A percentile compares a stretch with the other conserved stretches of the same genome.
These are phyloP conservation scores for Hypoxylon sp. DNA, from an alignment of 2,329 filamentous ascomycete species.

Conservation along the genomic window DNA sequence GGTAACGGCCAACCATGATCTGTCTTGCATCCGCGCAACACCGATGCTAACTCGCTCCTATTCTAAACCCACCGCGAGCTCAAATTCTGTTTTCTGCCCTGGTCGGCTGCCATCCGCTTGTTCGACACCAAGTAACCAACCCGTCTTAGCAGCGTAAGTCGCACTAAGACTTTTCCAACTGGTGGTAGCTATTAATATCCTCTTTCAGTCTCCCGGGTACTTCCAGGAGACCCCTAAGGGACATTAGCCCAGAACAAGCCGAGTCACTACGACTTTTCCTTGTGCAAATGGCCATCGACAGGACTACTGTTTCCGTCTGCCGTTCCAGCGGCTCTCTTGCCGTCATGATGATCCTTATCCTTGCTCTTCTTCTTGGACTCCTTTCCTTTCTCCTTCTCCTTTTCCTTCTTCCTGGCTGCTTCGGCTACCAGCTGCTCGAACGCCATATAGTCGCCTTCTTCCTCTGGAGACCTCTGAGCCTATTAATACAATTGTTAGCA, in stretches of 20 bases:
- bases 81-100: not conserved
- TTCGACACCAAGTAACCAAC: not conserved
- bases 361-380: constrained; percentile 75
- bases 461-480: constrained; percentile 90
- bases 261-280: constrained; percentile 40
- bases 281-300: constrained; percentile 26
- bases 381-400: constrained; percentile 68
- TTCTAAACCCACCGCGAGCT: not conserved
- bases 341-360: constrained; percentile 8
- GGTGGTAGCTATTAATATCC: not conserved
- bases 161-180: not conserved
- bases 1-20: constrained; percentile 1
- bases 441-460: constrained; percentile 98
- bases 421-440: constrained; percentile 99
- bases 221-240: not conserved
- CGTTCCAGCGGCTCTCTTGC: constrained; percentile 46
- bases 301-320: constrained; percentile 37
- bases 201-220: not conserved
- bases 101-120: not conserved
- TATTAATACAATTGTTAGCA: constrained; percentile 56
- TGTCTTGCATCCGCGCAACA: constrained; percentile 2
- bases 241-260: not conserved
- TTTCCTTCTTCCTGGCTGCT: constrained; percentile 93
- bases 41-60: not conserved
- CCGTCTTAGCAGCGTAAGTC: not conserved